Evolutionary conservation across 306 rosid species (phyloP).

Genomic region (Begonia loranthoides): DNA sequence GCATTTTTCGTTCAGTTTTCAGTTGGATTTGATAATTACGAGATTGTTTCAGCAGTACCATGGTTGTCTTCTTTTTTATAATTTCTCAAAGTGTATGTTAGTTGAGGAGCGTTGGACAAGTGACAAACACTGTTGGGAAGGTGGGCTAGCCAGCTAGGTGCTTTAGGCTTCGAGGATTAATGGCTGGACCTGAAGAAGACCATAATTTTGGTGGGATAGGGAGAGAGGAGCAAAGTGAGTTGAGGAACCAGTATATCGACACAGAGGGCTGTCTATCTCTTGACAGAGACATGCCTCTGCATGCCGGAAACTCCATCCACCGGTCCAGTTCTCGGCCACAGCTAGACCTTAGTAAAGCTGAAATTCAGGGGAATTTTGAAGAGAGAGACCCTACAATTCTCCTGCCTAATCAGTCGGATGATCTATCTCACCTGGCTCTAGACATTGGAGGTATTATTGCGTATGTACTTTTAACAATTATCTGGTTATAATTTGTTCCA

Average conservation of each 20-base stretch:
- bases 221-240: constrained; percentile 13
- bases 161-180: constrained; percentile 22
- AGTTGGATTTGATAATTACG: no score
- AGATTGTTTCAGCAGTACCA: constrained; percentile 1
- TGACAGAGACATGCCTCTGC: constrained; percentile 46
- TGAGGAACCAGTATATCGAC: constrained; percentile 10
- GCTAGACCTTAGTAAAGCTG: constrained; percentile 93
- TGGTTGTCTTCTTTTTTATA: constrained; percentile 6
- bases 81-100: background rate
- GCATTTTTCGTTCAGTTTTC: no score
- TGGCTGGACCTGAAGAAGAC: constrained; percentile 44
- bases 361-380: constrained; percentile 67
- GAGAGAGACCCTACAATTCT: constrained; percentile 83
- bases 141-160: constrained; percentile 26
- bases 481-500: constrained; percentile 2
- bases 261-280: constrained; percentile 24
- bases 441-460: constrained; percentile 74
- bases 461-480: constrained; percentile 1
- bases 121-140: constrained; percentile 20
- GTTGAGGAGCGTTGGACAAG: constrained; percentile 5
- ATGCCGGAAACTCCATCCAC: constrained; percentile 58
- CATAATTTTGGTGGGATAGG: constrained; percentile 30
- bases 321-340: constrained; percentile 84
- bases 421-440: constrained; percentile 75
- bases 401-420: constrained; percentile 94